Percentiles rank a stretch among this genome's conserved stretches.
Conservation (phyloP, 148 eudicot genomes). For the Tetragonia tetragonoides region DNA sequence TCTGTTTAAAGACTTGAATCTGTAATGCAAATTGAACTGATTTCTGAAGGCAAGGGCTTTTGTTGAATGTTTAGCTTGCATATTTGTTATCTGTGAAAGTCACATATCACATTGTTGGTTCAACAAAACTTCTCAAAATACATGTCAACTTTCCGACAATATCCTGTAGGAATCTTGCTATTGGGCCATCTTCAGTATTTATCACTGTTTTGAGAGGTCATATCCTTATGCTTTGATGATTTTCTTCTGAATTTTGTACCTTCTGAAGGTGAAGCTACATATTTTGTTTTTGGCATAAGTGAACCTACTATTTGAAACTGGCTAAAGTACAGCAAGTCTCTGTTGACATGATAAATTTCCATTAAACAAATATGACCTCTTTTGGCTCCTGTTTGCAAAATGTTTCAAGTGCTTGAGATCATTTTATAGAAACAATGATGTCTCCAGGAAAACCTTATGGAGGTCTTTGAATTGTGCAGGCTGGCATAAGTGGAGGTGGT, state of each 20-base stretch:
- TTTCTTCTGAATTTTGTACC: neutral
- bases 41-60: neutral
- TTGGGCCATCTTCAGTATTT: too few species aligned
- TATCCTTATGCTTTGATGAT: neutral
- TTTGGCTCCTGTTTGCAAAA: neutral
- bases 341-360: neutral
- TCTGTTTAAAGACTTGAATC: neutral
- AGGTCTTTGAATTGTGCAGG: slow-evolving; percentile 46
- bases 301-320: neutral
- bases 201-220: neutral
- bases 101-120: neutral
- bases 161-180: neutral
- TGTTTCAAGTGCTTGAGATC: neutral
- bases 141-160: neutral
- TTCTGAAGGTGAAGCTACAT: neutral
- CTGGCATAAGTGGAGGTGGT: slow-evolving; percentile 96
- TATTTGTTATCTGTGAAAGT: neutral
- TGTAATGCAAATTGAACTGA: neutral
- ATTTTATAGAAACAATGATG: neutral
- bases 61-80: neutral
- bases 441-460: neutral
- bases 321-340: neutral
- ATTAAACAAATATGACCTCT: neutral
- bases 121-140: neutral
- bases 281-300: too few species aligned